Percentiles rank a stretch among this genome's conserved stretches.
phyloP scores from a whole-genome alignment of 495 filamentous ascomycete species.

The Neurospora discreta region DNA sequence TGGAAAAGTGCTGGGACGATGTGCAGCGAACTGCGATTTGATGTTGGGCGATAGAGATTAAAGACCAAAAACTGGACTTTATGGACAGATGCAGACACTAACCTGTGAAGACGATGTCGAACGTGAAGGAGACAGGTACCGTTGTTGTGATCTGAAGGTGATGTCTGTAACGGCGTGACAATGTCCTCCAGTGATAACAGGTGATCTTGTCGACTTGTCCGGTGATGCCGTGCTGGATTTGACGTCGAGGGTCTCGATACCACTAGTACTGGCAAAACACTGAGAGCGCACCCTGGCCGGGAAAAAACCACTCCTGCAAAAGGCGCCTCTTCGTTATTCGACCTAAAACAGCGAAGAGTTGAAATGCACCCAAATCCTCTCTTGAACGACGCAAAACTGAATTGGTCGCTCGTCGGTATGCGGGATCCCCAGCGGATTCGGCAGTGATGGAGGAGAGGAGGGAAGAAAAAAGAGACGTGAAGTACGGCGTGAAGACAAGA shows the following conservation, averaged over 20 bases:
- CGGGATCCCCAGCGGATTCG: constrained; percentile 18
- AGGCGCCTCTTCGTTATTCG: constrained; percentile 7
- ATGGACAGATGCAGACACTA: constrained; percentile 4
- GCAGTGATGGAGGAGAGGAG: constrained; percentile 8
- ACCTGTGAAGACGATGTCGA: constrained; percentile 16
- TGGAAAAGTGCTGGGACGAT: background rate
- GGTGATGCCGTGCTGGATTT: background rate
- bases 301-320: constrained; percentile 10
- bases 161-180: background rate
- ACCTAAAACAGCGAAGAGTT: constrained; percentile 12
- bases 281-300: constrained; percentile 10
- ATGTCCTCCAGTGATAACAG: constrained; percentile 6
- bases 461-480: constrained; percentile 6
- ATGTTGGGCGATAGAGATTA: constrained; percentile 1
- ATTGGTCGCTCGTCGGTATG: constrained; percentile 27
- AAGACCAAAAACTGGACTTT: background rate
- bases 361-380: constrained; percentile 19
- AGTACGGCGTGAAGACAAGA: constrained; percentile 13
- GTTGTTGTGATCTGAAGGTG: constrained; percentile 7
- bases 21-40: background rate
- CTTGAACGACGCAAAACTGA: constrained; percentile 30
- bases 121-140: constrained; percentile 5
- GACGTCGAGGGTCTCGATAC: background rate
- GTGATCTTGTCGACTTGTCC: background rate
- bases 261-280: constrained; percentile 1